phyloP scores from a whole-genome alignment of 2,329 filamentous ascomycete genomes.

The Zasmidium angulare region DNA sequence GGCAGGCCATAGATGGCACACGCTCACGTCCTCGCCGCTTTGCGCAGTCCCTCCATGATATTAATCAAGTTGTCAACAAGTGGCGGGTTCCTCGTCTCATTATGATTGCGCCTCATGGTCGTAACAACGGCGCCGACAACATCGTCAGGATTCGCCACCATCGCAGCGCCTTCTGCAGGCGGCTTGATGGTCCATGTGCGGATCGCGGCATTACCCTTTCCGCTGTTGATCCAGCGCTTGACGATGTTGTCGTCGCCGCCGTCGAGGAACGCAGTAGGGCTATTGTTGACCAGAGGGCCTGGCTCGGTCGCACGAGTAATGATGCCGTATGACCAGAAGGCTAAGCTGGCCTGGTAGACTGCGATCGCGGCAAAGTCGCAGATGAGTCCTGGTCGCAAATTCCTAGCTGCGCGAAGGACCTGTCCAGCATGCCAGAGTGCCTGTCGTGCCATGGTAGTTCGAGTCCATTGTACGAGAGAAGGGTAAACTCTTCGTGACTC shows the following conservation, averaged over 20 bases:
- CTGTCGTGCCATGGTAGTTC: conserved; percentile 56
- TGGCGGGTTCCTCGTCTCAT: conserved; percentile 48
- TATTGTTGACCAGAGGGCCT: conserved; percentile 42
- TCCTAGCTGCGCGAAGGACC: conserved; percentile 60
- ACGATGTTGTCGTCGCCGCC: conserved; percentile 53
- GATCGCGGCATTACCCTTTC: conserved; percentile 35
- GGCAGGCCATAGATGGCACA: background rate
- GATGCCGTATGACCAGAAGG: conserved; percentile 69
- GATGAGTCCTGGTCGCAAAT: conserved; percentile 34
- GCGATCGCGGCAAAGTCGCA: conserved; percentile 66
- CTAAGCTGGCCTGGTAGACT: conserved; percentile 67
- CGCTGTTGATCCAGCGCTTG: conserved; percentile 40
- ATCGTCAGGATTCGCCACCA: conserved; percentile 56
- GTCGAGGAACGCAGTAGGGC: conserved; percentile 55
- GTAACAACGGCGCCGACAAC: conserved; percentile 61
- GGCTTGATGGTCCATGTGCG: conserved; percentile 26
- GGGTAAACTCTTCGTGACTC: conserved; percentile 62
- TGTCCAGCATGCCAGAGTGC: conserved; percentile 70
- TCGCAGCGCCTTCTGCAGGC: conserved; percentile 16
- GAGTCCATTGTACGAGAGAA: conserved; percentile 59
- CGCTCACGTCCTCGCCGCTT: conserved; percentile 32
- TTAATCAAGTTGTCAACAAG: conserved; percentile 68
- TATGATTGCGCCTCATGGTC: conserved; percentile 56
- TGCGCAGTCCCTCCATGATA: conserved; percentile 59
- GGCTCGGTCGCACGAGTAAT: conserved; percentile 38